Conservation (phyloP, 257 asterid species). For the Solanum corneliomulleri region DNA sequence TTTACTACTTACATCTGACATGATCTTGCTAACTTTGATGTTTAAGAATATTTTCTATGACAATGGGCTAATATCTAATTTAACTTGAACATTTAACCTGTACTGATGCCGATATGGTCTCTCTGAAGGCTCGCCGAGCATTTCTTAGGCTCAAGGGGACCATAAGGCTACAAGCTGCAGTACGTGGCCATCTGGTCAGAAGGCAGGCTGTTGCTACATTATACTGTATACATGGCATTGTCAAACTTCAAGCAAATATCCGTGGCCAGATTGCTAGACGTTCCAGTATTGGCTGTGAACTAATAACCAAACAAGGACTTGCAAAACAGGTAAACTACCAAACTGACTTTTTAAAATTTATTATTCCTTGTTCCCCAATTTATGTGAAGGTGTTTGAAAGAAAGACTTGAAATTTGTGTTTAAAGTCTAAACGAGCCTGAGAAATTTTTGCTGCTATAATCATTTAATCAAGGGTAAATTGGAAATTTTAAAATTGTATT, state of each 20-base stretch:
- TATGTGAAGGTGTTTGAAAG: not conserved
- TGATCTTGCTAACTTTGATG: not conserved
- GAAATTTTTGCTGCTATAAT: not conserved
- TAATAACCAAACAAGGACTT: not conserved
- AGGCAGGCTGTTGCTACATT: conserved; percentile 35
- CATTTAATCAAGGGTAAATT: not conserved
- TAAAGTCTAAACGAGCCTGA: not conserved
- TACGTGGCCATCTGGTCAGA: conserved; percentile 29
- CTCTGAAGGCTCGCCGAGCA: conserved; percentile 26
- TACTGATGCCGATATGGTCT: not conserved
- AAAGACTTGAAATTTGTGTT: not conserved
- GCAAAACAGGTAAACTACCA: conserved; percentile 8
- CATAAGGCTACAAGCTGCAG: conserved; percentile 21
- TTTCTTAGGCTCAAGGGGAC: conserved; percentile 11
- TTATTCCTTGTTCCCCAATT: not conserved
- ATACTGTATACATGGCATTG: conserved; percentile 21
- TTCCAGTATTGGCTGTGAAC: conserved; percentile 15
- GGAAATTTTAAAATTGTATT: not conserved
- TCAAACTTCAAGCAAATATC: conserved; percentile 29
- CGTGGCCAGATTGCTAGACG: conserved; percentile 23
- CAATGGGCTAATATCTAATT: not conserved
- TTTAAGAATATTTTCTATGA: not conserved
- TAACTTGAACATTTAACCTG: not conserved
- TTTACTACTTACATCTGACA: not conserved
- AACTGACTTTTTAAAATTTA: not conserved